Evolutionary conservation across 1,284 basidiomycete species (phyloP), one percentile per base, ranked within the genome.

Genomic region (Cryptococcus amylolentus): DNA sequence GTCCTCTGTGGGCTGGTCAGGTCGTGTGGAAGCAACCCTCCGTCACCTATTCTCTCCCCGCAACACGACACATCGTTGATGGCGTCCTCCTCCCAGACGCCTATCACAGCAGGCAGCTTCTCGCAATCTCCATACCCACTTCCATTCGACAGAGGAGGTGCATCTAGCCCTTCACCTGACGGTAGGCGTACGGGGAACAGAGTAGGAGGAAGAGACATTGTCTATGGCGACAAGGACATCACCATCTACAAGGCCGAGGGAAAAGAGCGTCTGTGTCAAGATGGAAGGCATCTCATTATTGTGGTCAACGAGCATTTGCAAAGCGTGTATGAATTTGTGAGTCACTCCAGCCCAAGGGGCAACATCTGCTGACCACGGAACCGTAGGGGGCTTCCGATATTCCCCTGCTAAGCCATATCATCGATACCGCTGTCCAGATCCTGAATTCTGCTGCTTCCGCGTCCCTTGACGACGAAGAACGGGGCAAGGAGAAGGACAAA

Each of bases 261-360:
- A 5, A 73, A 71, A 50, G 72, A 74, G 52, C 54, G 67, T 16
- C 49, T 76, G 41, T 66, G 68, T 20, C 28, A 49, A 3, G 64
- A 63, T 10, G 75, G 71, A n/a, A 68, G 65, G 28, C 76, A 78
- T 56, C 37, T 76, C 35, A 67, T 76, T 7, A 54, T 76, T 10
- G 69, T 73, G 3, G 41, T 76, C 48, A 77, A 76, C 52, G 49
- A 55, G 26, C 76, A 78, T 54, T 31, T 73, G 12, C 67, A 73
- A 45, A 71, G 57, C 45, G 71, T 78, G 4, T 76, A 78, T 50
- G 65, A 72, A 4, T 60, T 78, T 27, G 76, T 77, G 51, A 63
- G 76, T 68, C 27, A 8, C 37, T 37, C 20, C 42, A 23, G 14
- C 10, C 20, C 26, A 12, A 3, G 18, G 10, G 9, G 26, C 39